Base-by-base conservation (phyloP, 768 basidiomycete species). In the Pisolithus tinctorius region DNA sequence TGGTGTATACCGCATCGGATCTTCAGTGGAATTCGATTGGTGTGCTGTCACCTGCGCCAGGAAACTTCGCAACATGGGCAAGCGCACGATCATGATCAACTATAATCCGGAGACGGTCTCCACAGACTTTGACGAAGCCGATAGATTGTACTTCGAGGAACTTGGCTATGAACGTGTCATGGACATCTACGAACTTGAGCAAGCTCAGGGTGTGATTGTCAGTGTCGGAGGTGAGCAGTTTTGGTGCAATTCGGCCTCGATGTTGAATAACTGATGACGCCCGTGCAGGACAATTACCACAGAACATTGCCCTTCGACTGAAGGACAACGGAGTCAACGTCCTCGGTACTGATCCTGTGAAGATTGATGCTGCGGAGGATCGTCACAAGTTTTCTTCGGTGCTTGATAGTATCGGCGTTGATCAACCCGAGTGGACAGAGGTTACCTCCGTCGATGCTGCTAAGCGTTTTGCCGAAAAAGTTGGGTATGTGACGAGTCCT, bases 51-150 rank as follows among this genome's bases (percentile, higher is more conserved):
- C 95, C 1, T 98, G 94, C 67, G 93, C 93, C 13, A 79, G 96
- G 54, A 88, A 88, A 66, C 81, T 99, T 49, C 80, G 93, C 61
- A 82, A 88, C 57, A 89, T 93, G 81, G 93, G 94, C 67, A 86
- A 88, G 65, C 84, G 84, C 71, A 97, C 96, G 41, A 84, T 99
- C 73, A 98, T 98, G 95, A 80, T 99, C 79, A 99, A 99, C 76
- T 99, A 99, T 72, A 99, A 98, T 71, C 95, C 95, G 8, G 96
- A 99, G 72, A 99, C 96, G 4, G 96, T 98, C 39, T 97, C 94
- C 6, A 99, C 96, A 51, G 96, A 98, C 69, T 99, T 94, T 68
- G 96, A 99, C 63, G 96, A 99, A 72, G 96, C 96, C n/a, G 96
- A 98, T 62, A 77, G 96, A 52, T 74, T 99, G 44, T 99, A 99